A percentile compares a stretch with the other conserved stretches of the same genome.
phyloP scores from a whole-genome alignment of 2,329 filamentous ascomycete species.

The Aspergillus sp. region DNA sequence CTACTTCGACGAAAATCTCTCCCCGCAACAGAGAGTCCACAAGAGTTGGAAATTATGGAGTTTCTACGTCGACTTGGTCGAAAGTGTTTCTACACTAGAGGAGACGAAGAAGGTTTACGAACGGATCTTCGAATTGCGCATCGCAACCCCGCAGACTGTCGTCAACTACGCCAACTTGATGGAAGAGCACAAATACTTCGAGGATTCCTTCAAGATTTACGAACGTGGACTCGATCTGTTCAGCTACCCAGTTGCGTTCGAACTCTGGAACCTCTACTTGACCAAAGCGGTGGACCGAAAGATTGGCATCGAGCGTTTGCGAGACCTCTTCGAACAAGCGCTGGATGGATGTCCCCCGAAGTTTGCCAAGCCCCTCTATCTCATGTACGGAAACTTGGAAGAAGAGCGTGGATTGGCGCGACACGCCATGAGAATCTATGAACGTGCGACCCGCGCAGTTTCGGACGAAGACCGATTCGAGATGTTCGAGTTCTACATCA shows the following conservation, averaged over 20 bases:
- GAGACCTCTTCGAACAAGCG: slow-evolving; percentile 96
- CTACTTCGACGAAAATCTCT: slow-evolving; percentile 93
- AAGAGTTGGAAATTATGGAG: slow-evolving; percentile 99
- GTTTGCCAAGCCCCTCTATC: slow-evolving; percentile 91
- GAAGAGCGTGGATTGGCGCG: slow-evolving; percentile 92
- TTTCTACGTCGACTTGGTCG: slow-evolving; percentile 97
- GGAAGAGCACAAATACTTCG: slow-evolving; percentile 91
- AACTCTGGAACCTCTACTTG: slow-evolving; percentile 97
- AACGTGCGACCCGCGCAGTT: slow-evolving; percentile 90
- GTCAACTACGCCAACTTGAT: slow-evolving; percentile 97
- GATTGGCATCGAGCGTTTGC: slow-evolving; percentile 88
- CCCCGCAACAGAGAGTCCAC: slow-evolving; percentile 93
- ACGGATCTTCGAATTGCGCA: slow-evolving; percentile 94
- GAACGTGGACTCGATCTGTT: slow-evolving; percentile 97
- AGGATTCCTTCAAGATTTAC: slow-evolving; percentile 97
- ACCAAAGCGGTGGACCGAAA: slow-evolving; percentile 96
- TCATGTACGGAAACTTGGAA: slow-evolving; percentile 98
- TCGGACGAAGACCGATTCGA: slow-evolving; percentile 91
- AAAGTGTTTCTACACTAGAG: slow-evolving; percentile 86
- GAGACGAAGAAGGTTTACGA: slow-evolving; percentile 95
- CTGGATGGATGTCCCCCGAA: slow-evolving; percentile 92
- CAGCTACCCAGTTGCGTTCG: slow-evolving; percentile 95
- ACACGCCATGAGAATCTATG: slow-evolving; percentile 98
- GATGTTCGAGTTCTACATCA: slow-evolving; percentile 99
- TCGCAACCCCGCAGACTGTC: slow-evolving; percentile 95